phyloP scores from a whole-genome alignment of 768 basidiomycete genomes.

The Termitomyces sp. region DNA sequence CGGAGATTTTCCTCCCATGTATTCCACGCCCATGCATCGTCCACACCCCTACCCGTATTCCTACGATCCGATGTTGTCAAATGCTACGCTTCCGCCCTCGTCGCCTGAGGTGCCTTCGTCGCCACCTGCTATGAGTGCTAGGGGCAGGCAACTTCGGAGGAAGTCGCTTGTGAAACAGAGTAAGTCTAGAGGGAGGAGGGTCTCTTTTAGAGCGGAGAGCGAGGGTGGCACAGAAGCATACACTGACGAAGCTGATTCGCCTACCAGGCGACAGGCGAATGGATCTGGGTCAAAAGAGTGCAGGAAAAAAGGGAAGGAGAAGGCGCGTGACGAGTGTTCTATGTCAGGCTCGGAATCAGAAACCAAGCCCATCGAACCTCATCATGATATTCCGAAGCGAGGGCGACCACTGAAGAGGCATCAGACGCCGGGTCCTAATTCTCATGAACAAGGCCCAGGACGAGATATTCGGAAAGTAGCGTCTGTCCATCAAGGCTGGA shows the following conservation, averaged over 20 bases:
- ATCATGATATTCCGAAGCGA: too few relatives aligned
- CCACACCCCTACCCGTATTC: conserved; percentile 31
- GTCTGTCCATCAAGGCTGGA: background rate
- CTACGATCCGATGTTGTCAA: conserved; percentile 40
- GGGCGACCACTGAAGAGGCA: background rate
- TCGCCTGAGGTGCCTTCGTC: conserved; percentile 38
- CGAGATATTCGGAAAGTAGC: background rate
- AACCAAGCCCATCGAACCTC: too few relatives aligned
- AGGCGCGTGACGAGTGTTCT: background rate
- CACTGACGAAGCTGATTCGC: background rate
- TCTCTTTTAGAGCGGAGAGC: conserved; percentile 43
- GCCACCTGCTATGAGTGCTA: conserved; percentile 26
- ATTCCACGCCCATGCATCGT: conserved; percentile 32
- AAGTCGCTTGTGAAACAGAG: conserved; percentile 41
- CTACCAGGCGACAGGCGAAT: background rate
- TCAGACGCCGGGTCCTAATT: background rate
- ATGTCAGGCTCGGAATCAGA: too few relatives aligned
- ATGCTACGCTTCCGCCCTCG: conserved; percentile 45
- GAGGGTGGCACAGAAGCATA: conserved; percentile 2
- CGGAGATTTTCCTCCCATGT: conserved; percentile 13
- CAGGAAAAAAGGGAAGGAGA: background rate
- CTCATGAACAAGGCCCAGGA: background rate
- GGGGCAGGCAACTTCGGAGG: conserved; percentile 14
- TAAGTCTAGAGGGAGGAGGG: conserved; percentile 47
- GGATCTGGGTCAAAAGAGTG: background rate